Evolutionary conservation across 495 filamentous ascomycete species (phyloP).

Genomic region (Penicillium bialowiezense): DNA sequence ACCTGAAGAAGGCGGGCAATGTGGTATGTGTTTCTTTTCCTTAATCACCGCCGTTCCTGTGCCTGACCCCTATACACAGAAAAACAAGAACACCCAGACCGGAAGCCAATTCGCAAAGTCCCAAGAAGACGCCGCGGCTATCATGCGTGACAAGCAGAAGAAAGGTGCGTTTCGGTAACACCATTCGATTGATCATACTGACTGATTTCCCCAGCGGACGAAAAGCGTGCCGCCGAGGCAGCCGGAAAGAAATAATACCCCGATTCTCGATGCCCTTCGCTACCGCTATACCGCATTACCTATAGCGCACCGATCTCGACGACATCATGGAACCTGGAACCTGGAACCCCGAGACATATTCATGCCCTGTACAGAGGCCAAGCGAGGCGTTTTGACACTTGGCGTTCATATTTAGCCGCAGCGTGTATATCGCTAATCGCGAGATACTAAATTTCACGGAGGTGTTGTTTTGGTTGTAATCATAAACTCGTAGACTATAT

Average conservation of each 20-base stretch:
- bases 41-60: neutral
- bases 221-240: conserved; percentile 27
- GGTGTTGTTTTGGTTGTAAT: conserved; percentile 6
- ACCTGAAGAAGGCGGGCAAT: conserved; percentile 59
- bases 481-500: neutral
- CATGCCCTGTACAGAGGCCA: conserved; percentile 5
- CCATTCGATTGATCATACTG: neutral
- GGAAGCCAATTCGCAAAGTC: conserved; percentile 68
- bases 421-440: conserved; percentile 10
- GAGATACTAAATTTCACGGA: conserved; percentile 10
- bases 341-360: neutral
- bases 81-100: conserved; percentile 53
- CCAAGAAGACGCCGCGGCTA: conserved; percentile 73
- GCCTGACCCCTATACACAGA: conserved; percentile 54
- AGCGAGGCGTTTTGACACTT: conserved; percentile 27
- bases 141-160: conserved; percentile 89
- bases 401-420: conserved; percentile 17
- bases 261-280: neutral
- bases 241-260: conserved; percentile 23
- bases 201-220: conserved; percentile 24
- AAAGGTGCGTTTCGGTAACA: conserved; percentile 55
- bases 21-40: conserved; percentile 32
- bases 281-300: too few relatives aligned
- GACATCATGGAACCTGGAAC: neutral
- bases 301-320: too few relatives aligned